Percentiles rank a stretch among this genome's conserved stretches.
phyloP scores from a whole-genome alignment of 768 basidiomycete genomes.

The Lentinula boryana region DNA sequence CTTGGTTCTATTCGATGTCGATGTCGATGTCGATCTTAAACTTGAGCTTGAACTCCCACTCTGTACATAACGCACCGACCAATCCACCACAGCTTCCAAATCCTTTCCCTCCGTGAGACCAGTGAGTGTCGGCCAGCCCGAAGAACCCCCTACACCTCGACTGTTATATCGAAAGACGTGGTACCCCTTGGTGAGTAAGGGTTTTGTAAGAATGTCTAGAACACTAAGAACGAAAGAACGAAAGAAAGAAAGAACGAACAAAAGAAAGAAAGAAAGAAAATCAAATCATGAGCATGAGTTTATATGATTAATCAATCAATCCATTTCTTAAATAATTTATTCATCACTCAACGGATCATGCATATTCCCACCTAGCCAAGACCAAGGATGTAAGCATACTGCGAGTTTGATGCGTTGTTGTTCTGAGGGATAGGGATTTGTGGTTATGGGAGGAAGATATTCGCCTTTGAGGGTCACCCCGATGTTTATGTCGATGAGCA shows the following conservation, averaged over 20 bases:
- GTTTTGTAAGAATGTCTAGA: constrained; percentile 30
- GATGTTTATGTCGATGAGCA: neutral
- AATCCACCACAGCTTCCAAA: constrained; percentile 53
- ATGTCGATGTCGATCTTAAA: no score
- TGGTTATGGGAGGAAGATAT: neutral
- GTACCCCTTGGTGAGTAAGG: constrained; percentile 40
- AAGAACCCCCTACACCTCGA: constrained; percentile 69
- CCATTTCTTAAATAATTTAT: no score
- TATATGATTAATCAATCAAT: no score
- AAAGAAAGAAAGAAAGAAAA: no score
- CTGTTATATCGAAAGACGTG: constrained; percentile 71
- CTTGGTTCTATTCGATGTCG: constrained; percentile 48
- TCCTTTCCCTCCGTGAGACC: constrained; percentile 69
- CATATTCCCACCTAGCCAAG: constrained; percentile 76
- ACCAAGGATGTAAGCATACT: constrained; percentile 80
- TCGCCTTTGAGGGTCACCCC: neutral
- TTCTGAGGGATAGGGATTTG: neutral
- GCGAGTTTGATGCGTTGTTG: constrained; percentile 41
- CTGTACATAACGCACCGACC: constrained; percentile 32
- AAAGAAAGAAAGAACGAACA: no score
- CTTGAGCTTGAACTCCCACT: constrained; percentile 38
- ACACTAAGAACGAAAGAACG: no score
- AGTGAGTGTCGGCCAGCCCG: constrained; percentile 68
- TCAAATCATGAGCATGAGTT: no score
- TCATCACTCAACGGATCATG: constrained; percentile 59